These are phyloP conservation scores for Nicotiana paniculata DNA, from an alignment of 257 asterid species.

Conservation along the genomic window DNA sequence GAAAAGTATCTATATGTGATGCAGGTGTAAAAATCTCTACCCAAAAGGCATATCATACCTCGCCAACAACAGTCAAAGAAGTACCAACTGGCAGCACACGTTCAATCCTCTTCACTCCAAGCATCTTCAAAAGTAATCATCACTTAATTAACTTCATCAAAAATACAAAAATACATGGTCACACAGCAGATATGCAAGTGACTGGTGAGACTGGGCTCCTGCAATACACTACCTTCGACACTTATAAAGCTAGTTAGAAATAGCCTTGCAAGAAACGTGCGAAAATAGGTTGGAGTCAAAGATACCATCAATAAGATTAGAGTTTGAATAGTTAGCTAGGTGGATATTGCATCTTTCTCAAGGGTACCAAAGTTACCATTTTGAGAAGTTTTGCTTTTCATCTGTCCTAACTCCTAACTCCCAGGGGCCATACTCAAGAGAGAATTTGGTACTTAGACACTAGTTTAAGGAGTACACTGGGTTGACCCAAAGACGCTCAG, in stretches of 20 bases:
- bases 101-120: conserved; percentile 95
- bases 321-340: not conserved
- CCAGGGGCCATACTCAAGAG: not conserved
- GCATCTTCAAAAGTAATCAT: conserved; percentile 57
- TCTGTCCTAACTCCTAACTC: not conserved
- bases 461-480: not conserved
- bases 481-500: not conserved
- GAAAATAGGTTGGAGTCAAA: not conserved
- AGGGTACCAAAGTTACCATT: not conserved
- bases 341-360: not conserved
- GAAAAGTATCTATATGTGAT: not conserved
- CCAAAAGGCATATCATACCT: conserved; percentile 50
- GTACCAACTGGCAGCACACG: conserved; percentile 96
- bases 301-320: not conserved
- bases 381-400: not conserved
- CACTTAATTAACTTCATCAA: conserved; percentile 10
- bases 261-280: not conserved
- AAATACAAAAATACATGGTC: not conserved
- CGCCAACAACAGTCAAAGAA: conserved; percentile 94
- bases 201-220: not conserved
- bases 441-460: not conserved
- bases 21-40: not conserved
- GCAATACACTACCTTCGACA: not conserved
- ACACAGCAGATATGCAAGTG: not conserved
- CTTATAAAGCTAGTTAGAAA: not conserved